These are phyloP conservation scores for Nectriaceae sp. DNA, from an alignment of 2,329 filamentous ascomycete genomes.

Conservation along the genomic window DNA sequence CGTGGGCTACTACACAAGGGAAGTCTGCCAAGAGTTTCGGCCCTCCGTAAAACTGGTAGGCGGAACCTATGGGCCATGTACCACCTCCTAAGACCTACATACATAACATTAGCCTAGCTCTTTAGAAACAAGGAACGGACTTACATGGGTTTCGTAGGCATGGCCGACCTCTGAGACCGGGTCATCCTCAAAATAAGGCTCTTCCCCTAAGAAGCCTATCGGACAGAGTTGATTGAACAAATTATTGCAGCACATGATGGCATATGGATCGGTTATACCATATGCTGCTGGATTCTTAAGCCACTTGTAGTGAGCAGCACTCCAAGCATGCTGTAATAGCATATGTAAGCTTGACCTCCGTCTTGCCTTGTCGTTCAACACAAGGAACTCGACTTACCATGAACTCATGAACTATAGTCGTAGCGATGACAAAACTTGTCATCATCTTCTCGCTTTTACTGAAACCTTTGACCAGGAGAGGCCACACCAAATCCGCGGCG, in stretches of 20 bases:
- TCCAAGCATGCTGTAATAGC: conserved; percentile 23
- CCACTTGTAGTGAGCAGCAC: conserved; percentile 14
- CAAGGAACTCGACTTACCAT: too few relatives aligned
- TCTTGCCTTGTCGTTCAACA: too few relatives aligned
- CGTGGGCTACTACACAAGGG: conserved; percentile 9
- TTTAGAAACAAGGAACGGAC: background rate
- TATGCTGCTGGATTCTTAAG: conserved; percentile 12
- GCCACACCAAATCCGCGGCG: conserved; percentile 24
- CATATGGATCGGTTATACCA: conserved; percentile 11
- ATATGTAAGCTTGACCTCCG: too few relatives aligned
- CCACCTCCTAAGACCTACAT: conserved; percentile 23
- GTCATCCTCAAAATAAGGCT: conserved; percentile 29
- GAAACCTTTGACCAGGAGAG: conserved; percentile 23
- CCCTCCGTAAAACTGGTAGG: background rate
- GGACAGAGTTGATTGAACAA: conserved; percentile 12
- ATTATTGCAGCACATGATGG: conserved; percentile 11
- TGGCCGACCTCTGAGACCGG: conserved; percentile 23
- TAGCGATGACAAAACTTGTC: conserved; percentile 20
- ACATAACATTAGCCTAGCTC: background rate
- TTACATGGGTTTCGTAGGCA: conserved; percentile 23
- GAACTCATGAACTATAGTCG: conserved; percentile 30
- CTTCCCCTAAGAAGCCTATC: background rate
- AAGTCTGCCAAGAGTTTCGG: conserved; percentile 17
- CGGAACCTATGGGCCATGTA: conserved; percentile 16
- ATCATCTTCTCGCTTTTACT: conserved; percentile 28